Conservation (phyloP, 345 rosid species). For the Eucalyptus sideroxylon region DNA sequence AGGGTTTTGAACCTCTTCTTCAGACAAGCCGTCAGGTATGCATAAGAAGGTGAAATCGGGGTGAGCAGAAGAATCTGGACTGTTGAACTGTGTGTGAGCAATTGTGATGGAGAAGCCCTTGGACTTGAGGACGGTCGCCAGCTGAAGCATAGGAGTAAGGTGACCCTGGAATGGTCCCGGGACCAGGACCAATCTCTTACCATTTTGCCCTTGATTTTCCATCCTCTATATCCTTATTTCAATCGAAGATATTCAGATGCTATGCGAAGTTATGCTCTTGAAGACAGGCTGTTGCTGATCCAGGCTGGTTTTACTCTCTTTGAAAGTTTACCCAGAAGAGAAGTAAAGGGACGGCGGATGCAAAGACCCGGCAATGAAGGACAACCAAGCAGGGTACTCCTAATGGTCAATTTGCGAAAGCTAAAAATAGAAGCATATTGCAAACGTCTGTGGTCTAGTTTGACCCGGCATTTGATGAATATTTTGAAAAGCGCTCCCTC, state of each 20-base stretch:
- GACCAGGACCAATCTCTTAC: slow-evolving; percentile 23
- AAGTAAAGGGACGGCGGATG: neutral
- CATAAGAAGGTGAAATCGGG: slow-evolving; percentile 19
- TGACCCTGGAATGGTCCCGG: slow-evolving; percentile 62
- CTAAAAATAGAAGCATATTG: neutral
- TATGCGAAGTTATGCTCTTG: neutral
- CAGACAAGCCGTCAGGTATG: slow-evolving; percentile 17
- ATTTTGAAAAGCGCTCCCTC: neutral
- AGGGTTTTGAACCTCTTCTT: neutral
- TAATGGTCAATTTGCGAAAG: neutral
- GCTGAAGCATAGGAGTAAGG: slow-evolving; percentile 62
- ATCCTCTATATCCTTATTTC: neutral
- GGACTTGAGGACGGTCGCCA: slow-evolving; percentile 37
- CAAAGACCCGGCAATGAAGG: neutral
- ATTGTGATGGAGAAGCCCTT: slow-evolving; percentile 51
- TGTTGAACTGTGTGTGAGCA: slow-evolving; percentile 20
- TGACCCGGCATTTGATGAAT: neutral
- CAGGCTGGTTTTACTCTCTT: neutral
- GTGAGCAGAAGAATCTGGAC: slow-evolving; percentile 14
- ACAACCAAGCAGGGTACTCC: neutral
- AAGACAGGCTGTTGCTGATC: neutral
- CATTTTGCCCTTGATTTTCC: neutral
- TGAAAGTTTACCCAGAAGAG: neutral
- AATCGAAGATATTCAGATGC: neutral
- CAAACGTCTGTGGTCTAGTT: neutral